Evolutionary conservation across 2,329 filamentous ascomycete species (phyloP), one percentile per base, ranked within the genome.

Genomic region (Cladosporium oxysporum): DNA sequence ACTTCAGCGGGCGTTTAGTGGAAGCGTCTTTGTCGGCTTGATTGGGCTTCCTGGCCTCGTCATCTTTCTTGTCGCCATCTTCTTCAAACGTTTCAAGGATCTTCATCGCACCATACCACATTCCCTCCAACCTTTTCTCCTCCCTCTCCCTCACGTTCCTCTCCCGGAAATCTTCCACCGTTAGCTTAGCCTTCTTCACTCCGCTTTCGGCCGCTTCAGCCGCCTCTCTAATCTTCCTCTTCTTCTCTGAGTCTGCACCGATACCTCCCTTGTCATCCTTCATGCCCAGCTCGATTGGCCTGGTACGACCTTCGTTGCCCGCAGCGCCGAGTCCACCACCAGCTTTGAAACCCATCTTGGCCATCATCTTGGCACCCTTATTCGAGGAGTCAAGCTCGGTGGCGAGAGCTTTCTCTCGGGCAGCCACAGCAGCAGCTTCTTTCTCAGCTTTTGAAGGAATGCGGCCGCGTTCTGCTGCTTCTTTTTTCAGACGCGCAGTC

Each of bases 301-400:
- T 91, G 2, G 86, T 83, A 47, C 84, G 79, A 58, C 79, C 72
- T 64, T 70, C 69, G 31, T 76, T 78, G 10, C 80, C 79, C n/a
- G 83, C 81, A 71, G 85, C 87, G 1, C 95, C 95, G 3, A 98
- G 82, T 0, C 88, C 85, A 41, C 87, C 88, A 28, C 93, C 93
- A 23, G 87, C 83, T 66, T 88, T 90, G 81, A 96, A 99, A 0
- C 95, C 95, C 84, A 99, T 91, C 78, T 92, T 94, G 26, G 92
- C 90, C 93, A 99, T 97, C 92, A 99, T 97, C 70, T 91, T 88
- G 68, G 96, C 87, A 1, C 94, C 95, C 76, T 97, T 98, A 10
- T 58, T 67, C 7, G 60, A 62, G 5, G 60, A 28, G 62, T 88
- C 85, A 7, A 97, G 82, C 58, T 95, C 83, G 5, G 90, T 91